Evolutionary conservation across 2,329 filamentous ascomycete genomes (phyloP).

Genomic region (Colletotrichum cordylinicola): DNA sequence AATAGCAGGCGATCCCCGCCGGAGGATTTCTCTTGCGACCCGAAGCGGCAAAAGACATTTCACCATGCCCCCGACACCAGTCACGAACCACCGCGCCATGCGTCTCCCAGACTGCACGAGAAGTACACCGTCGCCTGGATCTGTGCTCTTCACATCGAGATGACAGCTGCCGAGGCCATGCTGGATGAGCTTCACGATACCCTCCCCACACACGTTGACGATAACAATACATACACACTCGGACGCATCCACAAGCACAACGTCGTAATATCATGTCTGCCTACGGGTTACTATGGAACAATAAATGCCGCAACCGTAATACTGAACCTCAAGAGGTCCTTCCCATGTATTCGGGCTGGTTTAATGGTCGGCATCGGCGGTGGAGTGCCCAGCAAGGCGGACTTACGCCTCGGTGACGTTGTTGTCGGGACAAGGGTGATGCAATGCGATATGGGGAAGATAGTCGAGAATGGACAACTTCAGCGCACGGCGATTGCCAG

Average conservation of each 20-base stretch:
- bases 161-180: conserved; percentile 23
- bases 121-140: conserved; percentile 26
- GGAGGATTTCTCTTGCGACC: not conserved
- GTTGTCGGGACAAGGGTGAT: conserved; percentile 24
- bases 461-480: not conserved
- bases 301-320: not conserved
- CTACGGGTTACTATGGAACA: not conserved
- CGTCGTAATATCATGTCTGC: conserved; percentile 3
- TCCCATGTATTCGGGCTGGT: not conserved
- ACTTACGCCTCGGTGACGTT: conserved; percentile 25
- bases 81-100: not conserved
- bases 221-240: not conserved
- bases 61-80: not conserved
- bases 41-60: not conserved
- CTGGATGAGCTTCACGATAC: conserved; percentile 20
- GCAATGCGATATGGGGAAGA: conserved; percentile 26
- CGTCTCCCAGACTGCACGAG: not conserved
- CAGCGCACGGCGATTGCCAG: conserved; percentile 6
- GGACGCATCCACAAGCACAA: not conserved
- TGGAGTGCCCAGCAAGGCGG: conserved; percentile 23
- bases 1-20: not conserved
- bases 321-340: conserved; percentile 20
- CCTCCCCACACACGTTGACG: not conserved
- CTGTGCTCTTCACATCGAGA: conserved; percentile 22
- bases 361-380: conserved; percentile 34